Evolutionary conservation across 768 basidiomycete genomes (phyloP), one percentile per base, ranked within the genome.

Genomic region (Dioszegia hungarica): DNA sequence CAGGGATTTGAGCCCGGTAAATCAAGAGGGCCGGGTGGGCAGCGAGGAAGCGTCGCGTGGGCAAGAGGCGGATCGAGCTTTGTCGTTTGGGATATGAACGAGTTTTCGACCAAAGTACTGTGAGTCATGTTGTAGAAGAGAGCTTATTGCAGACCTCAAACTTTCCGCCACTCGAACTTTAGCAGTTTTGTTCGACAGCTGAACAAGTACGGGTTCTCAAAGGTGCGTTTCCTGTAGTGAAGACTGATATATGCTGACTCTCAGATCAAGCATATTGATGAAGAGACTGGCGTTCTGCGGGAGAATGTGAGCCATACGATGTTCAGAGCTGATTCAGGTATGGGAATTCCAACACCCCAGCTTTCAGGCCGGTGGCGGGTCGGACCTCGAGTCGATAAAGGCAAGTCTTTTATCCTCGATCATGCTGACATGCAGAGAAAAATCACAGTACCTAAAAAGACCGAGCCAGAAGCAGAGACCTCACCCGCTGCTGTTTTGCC

Each of bases 171-270:
- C 61, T 73, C 68, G 41, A 76, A 94, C 85, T 94, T 95, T 75
- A 90, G 89, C 12, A 89, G 88, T 69, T 94, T 95, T 74, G 90
- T 93, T 52, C 85, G 92, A 63, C 91, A 94, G 73, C 82, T 93
- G 62, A 93, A 94, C 81, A 93, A 93, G 89, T 94, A 92, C 69
- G 90, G 90, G 25, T 94, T 93, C 77, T 89, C 90, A 79, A 93
- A 93, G 59, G 68, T 69, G 34, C n/a, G 64, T 51, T 1, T 0
- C 4, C 20, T 12, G 36, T 29, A 31, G 20, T 17, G 12, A 5
- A 11, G n/a, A 31, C 41, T 41, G 37, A 36, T 14, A 14, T 31
- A 10, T 12, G 56, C 56, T 58, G 31, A 58, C 19, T 12, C 1
- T 15, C 33, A 72, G 70, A 67, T 73, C 53, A 73, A 73, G 39